Base-by-base conservation (phyloP, 106 monocot genomes). In the Dioscorea alata region DNA sequence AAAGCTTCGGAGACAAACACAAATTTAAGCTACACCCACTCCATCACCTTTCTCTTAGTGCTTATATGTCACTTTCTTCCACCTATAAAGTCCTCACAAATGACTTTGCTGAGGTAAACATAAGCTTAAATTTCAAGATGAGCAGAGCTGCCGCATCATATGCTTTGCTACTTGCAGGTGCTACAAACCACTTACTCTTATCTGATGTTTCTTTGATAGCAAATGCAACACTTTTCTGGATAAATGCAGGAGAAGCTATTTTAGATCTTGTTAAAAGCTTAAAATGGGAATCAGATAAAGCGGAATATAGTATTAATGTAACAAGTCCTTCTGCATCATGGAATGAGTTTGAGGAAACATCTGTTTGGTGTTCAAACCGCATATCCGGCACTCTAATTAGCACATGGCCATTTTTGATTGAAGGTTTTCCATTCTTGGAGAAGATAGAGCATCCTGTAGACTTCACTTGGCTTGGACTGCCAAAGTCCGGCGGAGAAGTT, bases 41-140 rank as follows among this genome's bases (percentile, higher is more conserved):
- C 61, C 84, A 91, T 77, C 75, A 85, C 67, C 70, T 94, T 17
- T 88, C 91, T 59, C 71, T 91, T 8, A 82, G 68, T 54, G 71
- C 86, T 14, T 95, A 84, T 56, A 78, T 88, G 33, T 74, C 56
- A 42, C 86, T 95, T 59, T 76, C 86, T 66, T 95, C 95, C 65
- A 64, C 82, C 3, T 91, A 78, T 63, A 79, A 66, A 59, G 63
- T 72, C 52, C 63, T 42, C 23, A 73, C 69, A 33, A 28, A 24
- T 56, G 73, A 58, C 50, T 63, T 69, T 0, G 22, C 61, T 24
- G 49, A 58, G 61, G 63, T 61, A 12, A 53, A 54, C 9, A 35
- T 19, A 60, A 20, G 21, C 7, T 65, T 69, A 7, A 57, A 28
- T 35, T 78, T 65, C n/a, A 78, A 83, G 57, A 74, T 87, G 69